phyloP scores from a whole-genome alignment of 2,329 filamentous ascomycete species.

The Venturia nashicola region DNA sequence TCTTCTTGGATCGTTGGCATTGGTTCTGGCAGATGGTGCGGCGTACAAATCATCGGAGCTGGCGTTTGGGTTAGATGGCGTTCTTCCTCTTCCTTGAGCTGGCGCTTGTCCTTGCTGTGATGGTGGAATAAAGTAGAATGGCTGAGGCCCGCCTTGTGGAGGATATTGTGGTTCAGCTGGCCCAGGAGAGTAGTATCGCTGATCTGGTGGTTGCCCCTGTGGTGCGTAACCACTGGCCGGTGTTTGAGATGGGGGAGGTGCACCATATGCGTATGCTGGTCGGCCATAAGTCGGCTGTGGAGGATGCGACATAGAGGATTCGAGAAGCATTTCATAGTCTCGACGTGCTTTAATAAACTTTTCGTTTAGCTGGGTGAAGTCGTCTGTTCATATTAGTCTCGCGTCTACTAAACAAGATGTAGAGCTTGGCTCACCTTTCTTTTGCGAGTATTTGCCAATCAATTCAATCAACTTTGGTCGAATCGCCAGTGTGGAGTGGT shows the following conservation, averaged over 20 bases:
- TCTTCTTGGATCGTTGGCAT: constrained; percentile 14
- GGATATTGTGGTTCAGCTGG: constrained; percentile 18
- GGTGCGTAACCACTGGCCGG: constrained; percentile 14
- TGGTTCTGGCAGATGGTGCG: not conserved
- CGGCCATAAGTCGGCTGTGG: constrained; percentile 67
- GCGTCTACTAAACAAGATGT: not conserved
- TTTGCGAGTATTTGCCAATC: constrained; percentile 98
- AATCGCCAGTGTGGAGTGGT: constrained; percentile 89
- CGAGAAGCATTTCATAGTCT: constrained; percentile 91
- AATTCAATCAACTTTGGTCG: constrained; percentile 93
- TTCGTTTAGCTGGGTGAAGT: constrained; percentile 96
- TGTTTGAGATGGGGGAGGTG: constrained; percentile 5
- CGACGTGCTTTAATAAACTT: constrained; percentile 98
- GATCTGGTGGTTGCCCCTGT: constrained; percentile 23
- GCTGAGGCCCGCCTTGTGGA: constrained; percentile 17
- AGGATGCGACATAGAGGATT: constrained; percentile 94
- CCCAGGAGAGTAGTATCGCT: constrained; percentile 25
- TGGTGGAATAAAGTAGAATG: constrained; percentile 27
- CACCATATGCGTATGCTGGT: constrained; percentile 19
- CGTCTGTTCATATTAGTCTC: constrained; percentile 48
- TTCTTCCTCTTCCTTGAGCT: constrained; percentile 19
- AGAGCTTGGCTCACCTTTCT: constrained; percentile 58
- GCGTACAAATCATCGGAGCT: constrained; percentile 9
- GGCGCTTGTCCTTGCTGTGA: constrained; percentile 13
- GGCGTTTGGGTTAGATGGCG: constrained; percentile 20